A percentile compares a stretch with the other conserved stretches of the same genome.
phyloP scores from a whole-genome alignment of 2,329 filamentous ascomycete genomes.

The Peltaster fructicola region DNA sequence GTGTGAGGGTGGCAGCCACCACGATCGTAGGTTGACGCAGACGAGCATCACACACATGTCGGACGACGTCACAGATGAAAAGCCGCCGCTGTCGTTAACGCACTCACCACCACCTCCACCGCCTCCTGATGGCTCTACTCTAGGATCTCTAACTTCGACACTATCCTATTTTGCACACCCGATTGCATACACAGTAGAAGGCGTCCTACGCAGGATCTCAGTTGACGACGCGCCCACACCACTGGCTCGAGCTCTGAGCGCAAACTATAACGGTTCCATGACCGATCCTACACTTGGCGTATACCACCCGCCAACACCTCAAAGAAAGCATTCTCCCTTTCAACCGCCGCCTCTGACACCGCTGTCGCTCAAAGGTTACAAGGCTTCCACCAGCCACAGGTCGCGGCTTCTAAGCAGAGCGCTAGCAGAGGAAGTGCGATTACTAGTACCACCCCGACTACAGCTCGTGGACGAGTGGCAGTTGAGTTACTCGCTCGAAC shows the following conservation, averaged over 20 bases:
- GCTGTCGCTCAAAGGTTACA: slow-evolving; percentile 50
- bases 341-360: slow-evolving; percentile 79
- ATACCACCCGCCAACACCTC: slow-evolving; percentile 35
- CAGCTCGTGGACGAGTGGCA: slow-evolving; percentile 79
- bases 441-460: slow-evolving; percentile 70
- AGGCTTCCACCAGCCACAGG: slow-evolving; percentile 37
- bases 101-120: not conserved
- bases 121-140: slow-evolving; percentile 1
- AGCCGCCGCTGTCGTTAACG: too few relatives aligned
- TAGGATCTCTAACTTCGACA: slow-evolving; percentile 11
- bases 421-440: slow-evolving; percentile 81
- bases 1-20: too few relatives aligned
- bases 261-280: slow-evolving; percentile 23
- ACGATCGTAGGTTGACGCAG: too few relatives aligned
- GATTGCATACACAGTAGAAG: slow-evolving; percentile 29
- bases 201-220: slow-evolving; percentile 29
- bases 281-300: slow-evolving; percentile 26
- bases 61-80: too few relatives aligned
- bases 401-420: slow-evolving; percentile 51
- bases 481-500: slow-evolving; percentile 74
- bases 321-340: slow-evolving; percentile 57
- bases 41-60: too few relatives aligned
- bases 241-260: slow-evolving; percentile 18
- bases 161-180: slow-evolving; percentile 32
- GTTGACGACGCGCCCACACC: slow-evolving; percentile 24